Base-by-base conservation (phyloP, 1,284 basidiomycete genomes). In the Leccinum fuscescens region DNA sequence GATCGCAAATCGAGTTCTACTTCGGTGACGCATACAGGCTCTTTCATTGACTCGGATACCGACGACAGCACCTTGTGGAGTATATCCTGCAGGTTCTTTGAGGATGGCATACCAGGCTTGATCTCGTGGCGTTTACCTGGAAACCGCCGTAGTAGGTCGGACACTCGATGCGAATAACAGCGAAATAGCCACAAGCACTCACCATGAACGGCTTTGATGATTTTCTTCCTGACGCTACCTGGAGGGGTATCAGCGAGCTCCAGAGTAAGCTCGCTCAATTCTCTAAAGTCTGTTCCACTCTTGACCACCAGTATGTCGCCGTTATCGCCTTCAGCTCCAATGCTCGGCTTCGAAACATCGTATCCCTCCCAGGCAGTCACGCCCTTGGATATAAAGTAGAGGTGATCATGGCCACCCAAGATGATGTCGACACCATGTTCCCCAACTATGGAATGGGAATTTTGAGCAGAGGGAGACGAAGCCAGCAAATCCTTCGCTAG, bases 201-300 rank as follows among this genome's bases (percentile, higher is more conserved):
- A 86, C 90, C 92, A 60, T 75, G 82, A 42, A 96, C 79, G 7
- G 76, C 71, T 46, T 78, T 83, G 65, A 97, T 88, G 3, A 89
- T 77, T 62, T 87, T 87, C 55, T 75, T 80, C 62, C 94, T 82
- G 2, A 92, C 75, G 64, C 86, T 88, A 1, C 86, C 86, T 37
- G 78, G 72, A 1, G 87, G 82, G 1, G 87, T 82, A 54, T 85
- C 78, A 37, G 80, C 78, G 3, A 96, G 77, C 59, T 86, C 83
- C 17, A 96, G 75, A 0, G 74, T 78, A 48, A 94, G 78, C 62
- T 92, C 88, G 55, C 91, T 92, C 27, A 96, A 77, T 64, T 96
- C 93, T 35, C 92, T 84, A 73, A 97, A 97, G 75, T 97, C 94
- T 5, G 90, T 93, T 5, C 94, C 94, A 64, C 90, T 93, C 74